A percentile compares a stretch with the other conserved stretches of the same genome.
These are phyloP conservation scores for Aspergillus aculeatinus DNA, from an alignment of 2,329 filamentous ascomycete genomes.

Conservation along the genomic window DNA sequence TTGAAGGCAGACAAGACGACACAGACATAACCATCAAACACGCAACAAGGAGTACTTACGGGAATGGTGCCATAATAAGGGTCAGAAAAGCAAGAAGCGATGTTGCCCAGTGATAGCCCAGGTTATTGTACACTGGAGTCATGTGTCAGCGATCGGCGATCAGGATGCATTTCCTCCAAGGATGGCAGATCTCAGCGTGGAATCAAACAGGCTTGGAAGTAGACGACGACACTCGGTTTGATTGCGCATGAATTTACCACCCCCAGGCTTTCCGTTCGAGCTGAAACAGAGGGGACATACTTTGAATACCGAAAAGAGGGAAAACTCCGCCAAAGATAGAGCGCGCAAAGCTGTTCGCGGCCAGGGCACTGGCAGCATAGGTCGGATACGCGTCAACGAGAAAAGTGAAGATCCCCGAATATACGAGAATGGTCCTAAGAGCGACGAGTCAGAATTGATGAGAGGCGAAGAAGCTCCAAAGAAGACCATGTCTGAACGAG, in stretches of 20 bases:
- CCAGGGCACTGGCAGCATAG: conserved; percentile 62
- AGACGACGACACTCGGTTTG: not conserved
- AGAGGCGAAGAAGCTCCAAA: not conserved
- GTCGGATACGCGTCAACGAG: conserved; percentile 62
- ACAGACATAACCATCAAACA: not conserved
- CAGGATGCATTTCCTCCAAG: conserved; percentile 6
- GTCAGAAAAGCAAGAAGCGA: conserved; percentile 46
- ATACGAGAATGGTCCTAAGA: conserved; percentile 70
- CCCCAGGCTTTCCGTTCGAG: conserved; percentile 1
- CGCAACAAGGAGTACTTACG: conserved; percentile 34
- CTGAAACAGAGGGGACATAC: conserved; percentile 28
- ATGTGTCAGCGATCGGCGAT: conserved; percentile 24
- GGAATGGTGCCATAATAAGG: conserved; percentile 46
- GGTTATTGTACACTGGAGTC: conserved; percentile 45
- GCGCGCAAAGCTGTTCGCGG: conserved; percentile 78
- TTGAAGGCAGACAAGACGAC: conserved; percentile 1
- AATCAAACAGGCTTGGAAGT: not conserved
- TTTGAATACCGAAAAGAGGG: conserved; percentile 68
- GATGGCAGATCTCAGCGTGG: not conserved
- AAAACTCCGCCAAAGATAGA: conserved; percentile 78
- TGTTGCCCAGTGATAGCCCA: conserved; percentile 49
- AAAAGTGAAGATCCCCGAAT: conserved; percentile 85
- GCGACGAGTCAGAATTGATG: conserved; percentile 15
- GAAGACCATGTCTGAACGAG: not conserved
- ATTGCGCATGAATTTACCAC: not conserved